A percentile compares a stretch with the other conserved stretches of the same genome.
These are phyloP conservation scores for Saccharomycopsis hybrid DNA, from an alignment of 1,139 yeast species.

Conservation along the genomic window DNA sequence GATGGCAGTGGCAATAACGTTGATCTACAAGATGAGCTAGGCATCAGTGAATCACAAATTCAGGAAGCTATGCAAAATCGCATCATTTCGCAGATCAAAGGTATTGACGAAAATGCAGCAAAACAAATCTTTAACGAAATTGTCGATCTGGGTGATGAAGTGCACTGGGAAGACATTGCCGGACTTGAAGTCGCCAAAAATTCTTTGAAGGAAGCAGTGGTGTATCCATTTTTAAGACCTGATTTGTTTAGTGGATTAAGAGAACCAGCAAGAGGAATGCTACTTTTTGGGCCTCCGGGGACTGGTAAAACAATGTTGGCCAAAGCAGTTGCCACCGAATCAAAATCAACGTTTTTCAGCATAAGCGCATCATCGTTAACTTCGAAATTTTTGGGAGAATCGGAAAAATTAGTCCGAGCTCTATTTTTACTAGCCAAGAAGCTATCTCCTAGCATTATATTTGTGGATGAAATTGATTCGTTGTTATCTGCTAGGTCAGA, in stretches of 20 bases:
- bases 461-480: conserved; percentile 95
- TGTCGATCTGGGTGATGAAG: conserved; percentile 91
- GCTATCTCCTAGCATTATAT: conserved; percentile 87
- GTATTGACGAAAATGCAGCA: conserved; percentile 63
- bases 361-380: conserved; percentile 90
- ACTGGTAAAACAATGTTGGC: conserved; percentile 98
- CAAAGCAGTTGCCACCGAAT: conserved; percentile 95
- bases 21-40: conserved; percentile 23
- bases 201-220: conserved; percentile 92
- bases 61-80: conserved; percentile 32
- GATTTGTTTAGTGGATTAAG: conserved; percentile 86
- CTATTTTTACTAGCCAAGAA: conserved; percentile 79
- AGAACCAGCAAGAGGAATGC: conserved; percentile 96
- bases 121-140: conserved; percentile 85
- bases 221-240: conserved; percentile 90
- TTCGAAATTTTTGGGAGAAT: conserved; percentile 87
- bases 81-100: conserved; percentile 32
- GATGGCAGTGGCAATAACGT: conserved; percentile 21
- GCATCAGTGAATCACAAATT: conserved; percentile 26
- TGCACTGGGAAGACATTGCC: conserved; percentile 95
- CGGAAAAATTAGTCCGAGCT: conserved; percentile 89
- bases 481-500: conserved; percentile 76
- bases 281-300: conserved; percentile 96
- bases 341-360: conserved; percentile 88
- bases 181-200: conserved; percentile 87